Base-by-base conservation (phyloP, 371 early-diverging fungal genomes). In the Actinomortierella ambigua region DNA sequence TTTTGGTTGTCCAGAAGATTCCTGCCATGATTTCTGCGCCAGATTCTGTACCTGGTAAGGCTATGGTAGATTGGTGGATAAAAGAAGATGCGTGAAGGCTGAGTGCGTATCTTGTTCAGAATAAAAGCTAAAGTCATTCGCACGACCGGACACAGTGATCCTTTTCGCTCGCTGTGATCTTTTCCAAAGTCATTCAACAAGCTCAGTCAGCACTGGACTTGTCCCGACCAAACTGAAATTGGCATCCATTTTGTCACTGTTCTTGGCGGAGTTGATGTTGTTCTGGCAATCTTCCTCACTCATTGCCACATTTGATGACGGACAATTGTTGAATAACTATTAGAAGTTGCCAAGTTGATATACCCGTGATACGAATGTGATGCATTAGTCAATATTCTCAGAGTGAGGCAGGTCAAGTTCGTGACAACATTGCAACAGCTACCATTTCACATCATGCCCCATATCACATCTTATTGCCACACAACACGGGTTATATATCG, bases 21-120 rank as follows among this genome's bases (percentile, higher is more conserved):
- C 27, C 49, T 48, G 28, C 55, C 62, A 22, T 50, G 22, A 22
- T 62, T 55, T 6, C 56, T 39, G 23, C 42, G 49, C 62, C 51
- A 54, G 28, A 20, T 42, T 24, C 24, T 27, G 34, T 55, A 62
- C 17, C 29, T 43, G 23, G 20, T 50, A 28, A 18, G 20, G 20
- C 50, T 20, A 23, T 14, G 9, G 9, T 20, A 23, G 0, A 24
- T 29, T 20, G 22, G 9, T 23, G 55, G 23, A 1, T 41, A 40
- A 55, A 11, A 62, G 1, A 5, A 62, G 51, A 47, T 3, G 26
- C 43, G 42, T 50, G 42, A 54, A 46, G 43, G 50, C 55, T 7
- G 27, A 1, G 1, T 61, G 40, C 4, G 61, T 55, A 42, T 50
- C 54, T 24, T 55, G 11, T 11, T 34, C 34, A 4, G 34, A 11